Conservation (phyloP, 1,284 basidiomycete genomes). For the Moesziomyces sp. region DNA sequence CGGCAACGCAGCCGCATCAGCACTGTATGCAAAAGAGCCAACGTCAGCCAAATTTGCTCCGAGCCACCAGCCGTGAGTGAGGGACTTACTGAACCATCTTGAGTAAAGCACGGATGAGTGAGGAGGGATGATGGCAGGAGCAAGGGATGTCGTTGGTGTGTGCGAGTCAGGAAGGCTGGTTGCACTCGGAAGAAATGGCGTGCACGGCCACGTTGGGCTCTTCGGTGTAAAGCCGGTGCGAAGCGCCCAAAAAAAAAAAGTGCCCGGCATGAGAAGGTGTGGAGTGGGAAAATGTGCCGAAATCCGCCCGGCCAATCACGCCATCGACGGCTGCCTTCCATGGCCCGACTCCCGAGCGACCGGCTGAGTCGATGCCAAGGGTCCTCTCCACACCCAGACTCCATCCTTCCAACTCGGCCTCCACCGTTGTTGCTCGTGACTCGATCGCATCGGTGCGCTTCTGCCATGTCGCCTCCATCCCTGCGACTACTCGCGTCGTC, state of each 20-base stretch:
- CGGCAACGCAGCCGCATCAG: slow-evolving; percentile 81
- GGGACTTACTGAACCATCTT: slow-evolving; percentile 28
- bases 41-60: neutral
- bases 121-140: neutral
- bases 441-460: neutral
- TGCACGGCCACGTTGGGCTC: neutral
- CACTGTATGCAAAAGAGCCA: slow-evolving; percentile 21
- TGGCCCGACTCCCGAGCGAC: slow-evolving; percentile 5
- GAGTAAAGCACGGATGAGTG: neutral
- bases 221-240: slow-evolving; percentile 8
- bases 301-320: slow-evolving; percentile 13
- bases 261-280: neutral
- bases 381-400: neutral
- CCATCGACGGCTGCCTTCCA: slow-evolving; percentile 3
- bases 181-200: too few relatives aligned
- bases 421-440: too few relatives aligned
- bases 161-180: neutral
- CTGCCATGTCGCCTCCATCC: slow-evolving; percentile 22
- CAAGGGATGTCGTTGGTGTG: neutral
- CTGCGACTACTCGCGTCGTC: slow-evolving; percentile 10
- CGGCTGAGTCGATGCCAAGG: neutral
- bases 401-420: too few relatives aligned
- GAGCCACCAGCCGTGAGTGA: too few relatives aligned
- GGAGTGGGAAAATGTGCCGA: slow-evolving; percentile 3
- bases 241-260: neutral